Conservation (phyloP, 305 asterid species). For the Fraxinus xanthoxyloides region DNA sequence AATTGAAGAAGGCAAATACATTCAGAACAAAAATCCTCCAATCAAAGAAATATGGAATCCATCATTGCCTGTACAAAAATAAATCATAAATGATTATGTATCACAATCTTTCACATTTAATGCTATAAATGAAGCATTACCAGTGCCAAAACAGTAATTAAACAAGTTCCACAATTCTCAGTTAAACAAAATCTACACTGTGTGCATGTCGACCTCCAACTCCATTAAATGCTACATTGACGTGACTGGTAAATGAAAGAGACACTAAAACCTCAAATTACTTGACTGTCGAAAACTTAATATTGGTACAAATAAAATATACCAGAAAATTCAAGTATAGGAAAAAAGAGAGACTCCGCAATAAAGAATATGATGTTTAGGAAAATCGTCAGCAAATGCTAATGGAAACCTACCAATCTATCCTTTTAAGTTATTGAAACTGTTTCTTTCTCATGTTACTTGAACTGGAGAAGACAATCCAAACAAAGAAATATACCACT, state of each 20-base stretch:
- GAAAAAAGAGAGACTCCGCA: not conserved
- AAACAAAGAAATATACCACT: slow-evolving; percentile 35
- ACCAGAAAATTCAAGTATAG: not conserved
- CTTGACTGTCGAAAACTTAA: not conserved
- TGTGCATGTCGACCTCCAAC: not conserved
- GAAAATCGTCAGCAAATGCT: slow-evolving; percentile 18
- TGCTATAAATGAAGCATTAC: not conserved
- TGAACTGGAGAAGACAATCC: slow-evolving; percentile 42
- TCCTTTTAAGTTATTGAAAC: slow-evolving; percentile 31
- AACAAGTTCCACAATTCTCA: not conserved
- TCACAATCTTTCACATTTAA: not conserved
- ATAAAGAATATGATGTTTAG: not conserved
- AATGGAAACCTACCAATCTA: slow-evolving; percentile 20
- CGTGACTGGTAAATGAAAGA: not conserved
- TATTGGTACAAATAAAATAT: not conserved
- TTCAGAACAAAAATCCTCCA: not conserved
- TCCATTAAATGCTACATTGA: not conserved
- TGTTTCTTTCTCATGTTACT: slow-evolving; percentile 54
- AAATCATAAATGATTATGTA: not conserved
- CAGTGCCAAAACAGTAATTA: not conserved
- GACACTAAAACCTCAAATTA: not conserved
- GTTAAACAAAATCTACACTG: not conserved
- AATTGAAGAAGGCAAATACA: not conserved
- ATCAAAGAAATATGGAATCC: not conserved
- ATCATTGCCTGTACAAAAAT: not conserved